These are phyloP conservation scores for Pleurotus ostreatus DNA, from an alignment of 768 basidiomycete species.

Conservation along the genomic window DNA sequence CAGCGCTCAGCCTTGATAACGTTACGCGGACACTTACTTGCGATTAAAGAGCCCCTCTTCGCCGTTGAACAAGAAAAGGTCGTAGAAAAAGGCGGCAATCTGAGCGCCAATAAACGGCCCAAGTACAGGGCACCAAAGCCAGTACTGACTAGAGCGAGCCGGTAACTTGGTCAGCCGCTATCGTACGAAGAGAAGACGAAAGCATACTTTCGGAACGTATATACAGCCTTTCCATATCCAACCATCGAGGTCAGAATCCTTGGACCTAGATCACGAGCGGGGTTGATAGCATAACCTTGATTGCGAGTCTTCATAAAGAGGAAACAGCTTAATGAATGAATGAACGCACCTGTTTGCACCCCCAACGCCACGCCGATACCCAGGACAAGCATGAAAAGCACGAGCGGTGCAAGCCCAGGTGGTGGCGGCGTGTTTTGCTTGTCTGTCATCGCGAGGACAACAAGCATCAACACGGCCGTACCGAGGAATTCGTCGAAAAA, in stretches of 20 bases:
- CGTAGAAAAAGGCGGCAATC: constrained; percentile 54
- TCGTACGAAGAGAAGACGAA: constrained; percentile 10
- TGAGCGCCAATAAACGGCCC: constrained; percentile 60
- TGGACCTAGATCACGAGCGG: constrained; percentile 50
- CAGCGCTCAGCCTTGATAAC: neutral
- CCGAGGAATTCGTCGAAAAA: constrained; percentile 57
- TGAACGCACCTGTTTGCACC: constrained; percentile 49
- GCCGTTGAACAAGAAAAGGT: constrained; percentile 56
- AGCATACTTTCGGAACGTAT: constrained; percentile 38
- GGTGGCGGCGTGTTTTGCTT: constrained; percentile 46
- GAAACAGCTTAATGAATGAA: neutral
- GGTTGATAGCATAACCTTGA: constrained; percentile 36
- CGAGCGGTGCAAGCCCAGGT: constrained; percentile 49
- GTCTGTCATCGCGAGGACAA: constrained; percentile 53
- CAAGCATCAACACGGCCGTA: constrained; percentile 52
- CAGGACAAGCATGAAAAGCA: constrained; percentile 53
- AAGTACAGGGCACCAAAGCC: constrained; percentile 68
- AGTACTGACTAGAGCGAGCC: constrained; percentile 51
- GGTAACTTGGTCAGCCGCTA: constrained; percentile 7
- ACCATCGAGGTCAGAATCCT: constrained; percentile 67
- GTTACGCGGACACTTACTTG: constrained; percentile 31
- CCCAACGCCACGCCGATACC: constrained; percentile 59
- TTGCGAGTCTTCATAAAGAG: neutral
- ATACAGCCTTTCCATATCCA: constrained; percentile 55
- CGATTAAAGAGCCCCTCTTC: constrained; percentile 48